Percentiles rank a stretch among this genome's conserved stretches.
These are phyloP conservation scores for Fusarium liriodendri DNA, from an alignment of 2,329 filamentous ascomycete genomes.

Conservation along the genomic window DNA sequence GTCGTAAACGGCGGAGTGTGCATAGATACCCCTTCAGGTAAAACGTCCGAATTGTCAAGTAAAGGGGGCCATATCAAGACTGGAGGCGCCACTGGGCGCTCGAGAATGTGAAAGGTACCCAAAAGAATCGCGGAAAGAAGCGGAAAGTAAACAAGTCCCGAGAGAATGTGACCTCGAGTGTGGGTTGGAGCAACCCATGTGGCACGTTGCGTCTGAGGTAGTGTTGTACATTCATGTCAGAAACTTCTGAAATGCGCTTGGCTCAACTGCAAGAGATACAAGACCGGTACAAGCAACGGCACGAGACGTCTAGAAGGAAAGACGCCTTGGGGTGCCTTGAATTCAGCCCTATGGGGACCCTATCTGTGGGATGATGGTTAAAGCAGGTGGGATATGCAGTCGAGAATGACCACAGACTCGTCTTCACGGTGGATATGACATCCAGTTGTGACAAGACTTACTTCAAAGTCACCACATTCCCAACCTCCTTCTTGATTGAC, in stretches of 20 bases:
- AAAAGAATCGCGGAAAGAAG: not conserved
- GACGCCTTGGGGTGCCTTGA: conserved; percentile 4
- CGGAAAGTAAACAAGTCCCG: not conserved
- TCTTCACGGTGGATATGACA: conserved; percentile 19
- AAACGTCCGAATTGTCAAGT: conserved; percentile 10
- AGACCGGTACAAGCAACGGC: conserved; percentile 26
- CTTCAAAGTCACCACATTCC: conserved; percentile 15
- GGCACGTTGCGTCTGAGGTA: not conserved
- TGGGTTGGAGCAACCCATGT: conserved; percentile 1
- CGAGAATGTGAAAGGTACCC: conserved; percentile 12
- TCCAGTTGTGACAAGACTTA: conserved; percentile 8
- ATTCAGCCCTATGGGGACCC: not conserved
- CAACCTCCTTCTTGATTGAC: conserved; percentile 4
- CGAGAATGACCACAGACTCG: not conserved
- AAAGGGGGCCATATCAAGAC: conserved; percentile 6
- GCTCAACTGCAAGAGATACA: conserved; percentile 9
- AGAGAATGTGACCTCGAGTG: not conserved
- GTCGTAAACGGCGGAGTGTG: conserved; percentile 17
- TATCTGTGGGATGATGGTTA: conserved; percentile 10
- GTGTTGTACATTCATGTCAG: conserved; percentile 3
- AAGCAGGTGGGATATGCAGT: conserved; percentile 11
- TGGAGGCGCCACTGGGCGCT: not conserved
- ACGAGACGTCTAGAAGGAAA: not conserved
- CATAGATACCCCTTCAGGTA: conserved; percentile 19
- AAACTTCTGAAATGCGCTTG: conserved; percentile 5